Evolutionary conservation across 495 filamentous ascomycete genomes (phyloP), one percentile per base, ranked within the genome.

Genomic region (Geopyxis carbonaria): DNA sequence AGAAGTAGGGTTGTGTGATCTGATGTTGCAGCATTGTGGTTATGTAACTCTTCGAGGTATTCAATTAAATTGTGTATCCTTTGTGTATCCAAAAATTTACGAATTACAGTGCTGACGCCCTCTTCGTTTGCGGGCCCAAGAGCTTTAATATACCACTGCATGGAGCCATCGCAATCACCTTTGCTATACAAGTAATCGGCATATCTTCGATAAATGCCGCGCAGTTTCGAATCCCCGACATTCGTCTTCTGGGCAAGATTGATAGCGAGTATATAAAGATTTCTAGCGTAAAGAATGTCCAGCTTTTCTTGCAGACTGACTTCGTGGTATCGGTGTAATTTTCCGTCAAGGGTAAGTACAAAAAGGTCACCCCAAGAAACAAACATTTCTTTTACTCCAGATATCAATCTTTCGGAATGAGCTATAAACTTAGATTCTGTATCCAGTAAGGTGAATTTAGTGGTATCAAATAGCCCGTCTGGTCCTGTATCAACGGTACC

Each of bases 61-160:
- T 94, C 85, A 47, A 97, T 97, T 11, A 97, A 64, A 51, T 95
- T 94, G 45, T 93, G 83, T 57, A 97, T 93, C 48, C 85, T 68
- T 62, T 95, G 87, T 0, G 86, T 94, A 47, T 95, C 89, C 18
- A 97, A 66, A 47, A 56, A 56, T 44, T 56, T 56, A 2, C 53
- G 44, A 25, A 56, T 56, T 10, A 56, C 53, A 16, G 43, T 55
- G 36, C 53, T 56, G 14, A 56, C 45, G 14, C 52, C 53, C 40
- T 52, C 47, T 25, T 56, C 53, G 15, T 54, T 53, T 42, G 52
- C 37, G 37, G 45, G 45, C 45, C 93, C 87, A 44, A 97, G 92
- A 0, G 91, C 86, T 52, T 83, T 79, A 45, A 97, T 73, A 56
- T 95, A 97, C 57, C 93, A 89, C 55, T 91, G 80, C 91, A 97